Evolutionary conservation across 2,329 filamentous ascomycete species (phyloP).

Genomic region (Hypocrella siamensis): DNA sequence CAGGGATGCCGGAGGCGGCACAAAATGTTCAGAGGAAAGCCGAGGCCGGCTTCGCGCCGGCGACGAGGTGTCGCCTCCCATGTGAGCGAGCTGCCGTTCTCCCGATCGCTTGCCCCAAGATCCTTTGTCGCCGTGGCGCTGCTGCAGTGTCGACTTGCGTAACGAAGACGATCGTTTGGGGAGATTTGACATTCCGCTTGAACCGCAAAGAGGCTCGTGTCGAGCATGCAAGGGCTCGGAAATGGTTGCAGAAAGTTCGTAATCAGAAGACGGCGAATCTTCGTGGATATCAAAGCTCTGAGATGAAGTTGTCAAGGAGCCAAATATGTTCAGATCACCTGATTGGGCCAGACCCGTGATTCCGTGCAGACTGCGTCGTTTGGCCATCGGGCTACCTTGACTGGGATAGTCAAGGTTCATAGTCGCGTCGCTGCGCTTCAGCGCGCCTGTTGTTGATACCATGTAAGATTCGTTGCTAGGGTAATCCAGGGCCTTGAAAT

Average conservation of each 20-base stretch:
- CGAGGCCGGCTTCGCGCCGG: conserved; percentile 51
- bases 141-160: conserved; percentile 75
- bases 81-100: conserved; percentile 36
- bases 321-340: conserved; percentile 60
- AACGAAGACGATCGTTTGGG: conserved; percentile 61
- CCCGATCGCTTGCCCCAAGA: conserved; percentile 46
- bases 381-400: conserved; percentile 74
- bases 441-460: conserved; percentile 47
- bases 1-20: conserved; percentile 43
- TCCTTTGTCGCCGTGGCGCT: conserved; percentile 56
- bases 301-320: conserved; percentile 30
- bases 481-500: conserved; percentile 33
- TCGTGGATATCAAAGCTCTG: conserved; percentile 36
- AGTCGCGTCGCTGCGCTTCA: conserved; percentile 82
- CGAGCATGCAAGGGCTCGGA: conserved; percentile 2
- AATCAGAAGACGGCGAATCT: conserved; percentile 29
- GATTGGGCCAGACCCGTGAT: conserved; percentile 43
- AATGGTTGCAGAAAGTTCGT: conserved; percentile 30
- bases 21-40: conserved; percentile 64
- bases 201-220: conserved; percentile 26
- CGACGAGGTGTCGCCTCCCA: conserved; percentile 37
- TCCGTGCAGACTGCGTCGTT: conserved; percentile 76
- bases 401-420: conserved; percentile 74
- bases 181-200: conserved; percentile 34
- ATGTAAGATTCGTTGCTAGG: conserved; percentile 17